Conservation (phyloP, 768 basidiomycete genomes). For the Butyriboletus loyo region DNA sequence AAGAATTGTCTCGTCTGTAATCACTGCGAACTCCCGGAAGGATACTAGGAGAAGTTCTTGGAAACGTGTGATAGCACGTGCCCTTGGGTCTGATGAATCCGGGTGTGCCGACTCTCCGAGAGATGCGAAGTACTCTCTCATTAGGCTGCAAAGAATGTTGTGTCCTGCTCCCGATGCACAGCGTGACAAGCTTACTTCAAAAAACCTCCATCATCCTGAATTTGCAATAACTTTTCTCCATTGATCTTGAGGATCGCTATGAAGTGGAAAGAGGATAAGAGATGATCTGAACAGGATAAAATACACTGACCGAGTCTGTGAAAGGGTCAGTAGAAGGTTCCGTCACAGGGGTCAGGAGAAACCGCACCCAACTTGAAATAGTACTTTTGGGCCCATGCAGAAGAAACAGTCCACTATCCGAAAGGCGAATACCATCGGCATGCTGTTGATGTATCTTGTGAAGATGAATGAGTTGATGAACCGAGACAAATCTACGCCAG, state of each 20-base stretch:
- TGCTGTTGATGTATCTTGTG: conserved; percentile 80
- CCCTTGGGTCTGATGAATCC: conserved; percentile 78
- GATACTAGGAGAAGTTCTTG: conserved; percentile 95
- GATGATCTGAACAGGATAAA: not conserved
- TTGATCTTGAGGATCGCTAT: conserved; percentile 97
- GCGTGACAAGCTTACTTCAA: conserved; percentile 63
- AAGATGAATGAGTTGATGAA: not conserved
- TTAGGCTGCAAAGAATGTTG: conserved; percentile 51
- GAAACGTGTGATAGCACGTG: conserved; percentile 93
- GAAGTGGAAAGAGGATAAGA: conserved; percentile 12
- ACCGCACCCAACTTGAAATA: conserved; percentile 93
- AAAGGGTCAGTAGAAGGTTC: conserved; percentile 11
- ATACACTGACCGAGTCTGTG: conserved; percentile 52
- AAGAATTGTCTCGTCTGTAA: conserved; percentile 92
- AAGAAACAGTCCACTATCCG: conserved; percentile 97
- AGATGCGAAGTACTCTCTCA: conserved; percentile 93
- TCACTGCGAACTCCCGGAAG: conserved; percentile 95
- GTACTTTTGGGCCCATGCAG: conserved; percentile 97
- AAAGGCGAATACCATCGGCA: conserved; percentile 98
- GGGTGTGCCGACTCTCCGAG: conserved; percentile 95
- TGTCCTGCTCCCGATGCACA: not conserved
- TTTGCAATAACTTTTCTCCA: conserved; percentile 84
- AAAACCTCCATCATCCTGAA: conserved; percentile 97
- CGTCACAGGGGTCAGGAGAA: not conserved
- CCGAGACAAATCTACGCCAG: conserved; percentile 5